Base-by-base conservation (phyloP, 78 protist species). In the Monosiga brevicollis region DNA sequence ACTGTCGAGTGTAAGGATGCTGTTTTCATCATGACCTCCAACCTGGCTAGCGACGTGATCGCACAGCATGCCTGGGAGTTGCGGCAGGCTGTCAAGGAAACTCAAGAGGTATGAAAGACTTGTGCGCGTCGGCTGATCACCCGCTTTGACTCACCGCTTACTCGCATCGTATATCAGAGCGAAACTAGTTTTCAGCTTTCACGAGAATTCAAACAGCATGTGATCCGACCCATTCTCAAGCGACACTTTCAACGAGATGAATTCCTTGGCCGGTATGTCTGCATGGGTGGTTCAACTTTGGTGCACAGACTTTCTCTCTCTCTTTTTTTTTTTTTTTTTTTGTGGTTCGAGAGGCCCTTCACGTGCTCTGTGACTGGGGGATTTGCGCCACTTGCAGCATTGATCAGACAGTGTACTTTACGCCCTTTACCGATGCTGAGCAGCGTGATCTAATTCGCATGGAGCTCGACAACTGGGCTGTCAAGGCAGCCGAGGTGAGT, bases 241-340 rank as follows among this genome's bases (percentile, higher is more conserved):
- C 24, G n/a, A 3, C 88, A 88, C 76, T 88, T 88, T 49, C 1
- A 80, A 79, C 78, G 91, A 29, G 87, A 88, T 25, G 88, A 86
- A 62, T 88, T 80, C 42, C 74, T 86, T 1, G 88, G 88, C 20
- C 79, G 88, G 62, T n/a, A n/a, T n/a, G n/a, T n/a, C n/a, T n/a
- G n/a, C n/a, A n/a, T n/a, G n/a, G n/a, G n/a, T n/a, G n/a, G n/a
- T n/a, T n/a, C n/a, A n/a, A n/a, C n/a, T n/a, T n/a, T n/a, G n/a
- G n/a, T n/a, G n/a, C n/a, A n/a, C n/a, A n/a, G n/a, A n/a, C n/a
- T n/a, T n/a, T n/a, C n/a, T n/a, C n/a, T n/a, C n/a, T n/a, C n/a
- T n/a, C n/a, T n/a, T n/a, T n/a, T n/a, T n/a, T n/a, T n/a, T 15
- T 49, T 15, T 49, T 49, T 20, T 49, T 49, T 6, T 15, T 49